These are phyloP conservation scores for Tetrapyrgos nigripes DNA, from an alignment of 1,284 basidiomycete species.

Conservation along the genomic window DNA sequence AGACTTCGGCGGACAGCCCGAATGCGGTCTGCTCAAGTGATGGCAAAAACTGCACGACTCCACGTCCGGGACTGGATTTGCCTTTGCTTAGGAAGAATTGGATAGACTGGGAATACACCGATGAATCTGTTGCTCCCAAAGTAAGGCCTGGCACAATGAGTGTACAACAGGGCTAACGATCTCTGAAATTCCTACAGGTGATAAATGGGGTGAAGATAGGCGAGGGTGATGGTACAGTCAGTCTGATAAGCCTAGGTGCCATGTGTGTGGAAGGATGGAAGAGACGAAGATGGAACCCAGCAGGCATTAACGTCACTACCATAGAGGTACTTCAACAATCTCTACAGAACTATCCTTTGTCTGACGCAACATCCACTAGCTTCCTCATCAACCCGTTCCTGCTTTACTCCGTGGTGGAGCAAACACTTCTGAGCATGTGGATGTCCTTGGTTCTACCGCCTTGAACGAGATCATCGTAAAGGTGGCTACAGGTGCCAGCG, in stretches of 20 bases:
- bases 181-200: slow-evolving; percentile 49
- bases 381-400: slow-evolving; percentile 84
- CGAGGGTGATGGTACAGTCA: slow-evolving; percentile 97
- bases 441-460: slow-evolving; percentile 88
- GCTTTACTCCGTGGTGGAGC: slow-evolving; percentile 89
- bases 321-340: slow-evolving; percentile 68
- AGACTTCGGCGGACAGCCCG: slow-evolving; percentile 53
- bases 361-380: slow-evolving; percentile 48
- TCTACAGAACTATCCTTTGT: slow-evolving; percentile 1
- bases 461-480: slow-evolving; percentile 93
- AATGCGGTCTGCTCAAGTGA: slow-evolving; percentile 42
- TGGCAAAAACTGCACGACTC: slow-evolving; percentile 46
- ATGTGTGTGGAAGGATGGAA: slow-evolving; percentile 99
- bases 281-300: slow-evolving; percentile 90
- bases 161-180: not conserved
- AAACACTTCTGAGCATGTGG: slow-evolving; percentile 91
- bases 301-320: slow-evolving; percentile 85
- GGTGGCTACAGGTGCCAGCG: slow-evolving; percentile 79
- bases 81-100: slow-evolving; percentile 70
- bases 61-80: slow-evolving; percentile 59
- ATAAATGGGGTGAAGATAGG: slow-evolving; percentile 88
- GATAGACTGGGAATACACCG: slow-evolving; percentile 86
- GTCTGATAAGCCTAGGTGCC: slow-evolving; percentile 86
- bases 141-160: slow-evolving; percentile 36
- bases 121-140: slow-evolving; percentile 68